phyloP scores from a whole-genome alignment of 768 basidiomycete genomes.

The Lactifluus volemus region DNA sequence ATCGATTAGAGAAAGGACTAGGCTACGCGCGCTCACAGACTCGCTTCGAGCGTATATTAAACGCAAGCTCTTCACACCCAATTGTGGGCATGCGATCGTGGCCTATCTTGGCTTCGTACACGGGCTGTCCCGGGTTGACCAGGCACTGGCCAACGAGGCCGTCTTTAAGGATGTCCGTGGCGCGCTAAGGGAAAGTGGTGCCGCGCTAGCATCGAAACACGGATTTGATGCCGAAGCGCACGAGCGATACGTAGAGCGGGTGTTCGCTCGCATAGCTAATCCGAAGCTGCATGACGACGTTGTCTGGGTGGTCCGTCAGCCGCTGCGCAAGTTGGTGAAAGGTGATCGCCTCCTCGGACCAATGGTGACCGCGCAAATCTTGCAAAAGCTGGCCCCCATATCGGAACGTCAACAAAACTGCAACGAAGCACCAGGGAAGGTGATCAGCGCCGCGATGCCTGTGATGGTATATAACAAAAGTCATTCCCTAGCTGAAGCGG shows the following conservation, averaged over 20 bases:
- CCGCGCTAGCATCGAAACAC: constrained; percentile 28
- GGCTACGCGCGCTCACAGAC: constrained; percentile 19
- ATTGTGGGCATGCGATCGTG: constrained; percentile 32
- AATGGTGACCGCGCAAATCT: constrained; percentile 14
- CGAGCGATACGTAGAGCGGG: constrained; percentile 28
- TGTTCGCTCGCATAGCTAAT: constrained; percentile 29
- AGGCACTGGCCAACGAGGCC: constrained; percentile 26
- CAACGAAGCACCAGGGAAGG: neutral
- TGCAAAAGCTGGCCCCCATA: neutral
- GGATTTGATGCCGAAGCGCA: constrained; percentile 22
- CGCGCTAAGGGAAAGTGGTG: constrained; percentile 32
- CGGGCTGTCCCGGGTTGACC: constrained; percentile 26
- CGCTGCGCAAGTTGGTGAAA: constrained; percentile 31
- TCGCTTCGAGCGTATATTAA: constrained; percentile 31
- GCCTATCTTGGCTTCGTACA: constrained; percentile 33
- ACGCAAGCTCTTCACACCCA: constrained; percentile 37
- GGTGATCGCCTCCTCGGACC: constrained; percentile 33
- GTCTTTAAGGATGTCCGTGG: constrained; percentile 25
- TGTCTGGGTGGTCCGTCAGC: constrained; percentile 31
- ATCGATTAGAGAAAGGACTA: neutral
- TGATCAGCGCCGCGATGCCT: neutral
- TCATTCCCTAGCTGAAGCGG: neutral
- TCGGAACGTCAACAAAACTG: neutral
- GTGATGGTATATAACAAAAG: neutral
- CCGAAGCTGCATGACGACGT: constrained; percentile 31